Percentiles rank a stretch among this genome's conserved stretches.
phyloP scores from a whole-genome alignment of 2,329 filamentous ascomycete species.

The Fusarium verrucosum region DNA sequence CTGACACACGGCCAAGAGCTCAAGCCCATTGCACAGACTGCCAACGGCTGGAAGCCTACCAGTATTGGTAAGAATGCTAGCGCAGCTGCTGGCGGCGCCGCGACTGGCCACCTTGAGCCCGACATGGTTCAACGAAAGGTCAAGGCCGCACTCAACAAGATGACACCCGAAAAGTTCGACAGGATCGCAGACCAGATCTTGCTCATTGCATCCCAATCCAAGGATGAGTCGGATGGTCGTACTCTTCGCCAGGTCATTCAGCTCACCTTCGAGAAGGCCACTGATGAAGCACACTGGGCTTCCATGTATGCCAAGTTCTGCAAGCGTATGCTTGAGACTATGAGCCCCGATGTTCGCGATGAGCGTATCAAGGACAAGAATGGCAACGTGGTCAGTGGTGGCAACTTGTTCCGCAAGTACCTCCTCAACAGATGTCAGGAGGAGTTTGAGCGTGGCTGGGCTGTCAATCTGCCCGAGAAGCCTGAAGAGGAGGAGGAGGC shows the following conservation, averaged over 20 bases:
- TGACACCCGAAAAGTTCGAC: constrained; percentile 99
- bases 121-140: constrained; percentile 98
- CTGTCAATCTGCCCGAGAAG: constrained; percentile 79
- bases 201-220: constrained; percentile 90
- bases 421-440: constrained; percentile 98
- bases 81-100: constrained; percentile 53
- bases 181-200: constrained; percentile 94
- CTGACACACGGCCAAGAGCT: constrained; percentile 85
- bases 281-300: constrained; percentile 97
- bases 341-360: constrained; percentile 94
- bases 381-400: constrained; percentile 87
- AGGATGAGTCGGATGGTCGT: constrained; percentile 92
- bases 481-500: constrained; percentile 70
- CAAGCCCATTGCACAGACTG: constrained; percentile 77
- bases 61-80: constrained; percentile 64
- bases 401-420: constrained; percentile 97
- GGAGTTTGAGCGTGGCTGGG: constrained; percentile 98
- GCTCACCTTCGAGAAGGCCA: constrained; percentile 98
- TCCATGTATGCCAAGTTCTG: constrained; percentile 99
- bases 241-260: constrained; percentile 98
- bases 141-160: constrained; percentile 98
- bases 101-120: constrained; percentile 76
- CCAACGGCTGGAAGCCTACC: constrained; percentile 89
- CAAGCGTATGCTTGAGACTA: constrained; percentile 93
- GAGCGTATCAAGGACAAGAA: constrained; percentile 93